A percentile compares a stretch with the other conserved stretches of the same genome.
Evolutionary conservation across 768 basidiomycete species (phyloP).

Genomic region (Russula sp.): DNA sequence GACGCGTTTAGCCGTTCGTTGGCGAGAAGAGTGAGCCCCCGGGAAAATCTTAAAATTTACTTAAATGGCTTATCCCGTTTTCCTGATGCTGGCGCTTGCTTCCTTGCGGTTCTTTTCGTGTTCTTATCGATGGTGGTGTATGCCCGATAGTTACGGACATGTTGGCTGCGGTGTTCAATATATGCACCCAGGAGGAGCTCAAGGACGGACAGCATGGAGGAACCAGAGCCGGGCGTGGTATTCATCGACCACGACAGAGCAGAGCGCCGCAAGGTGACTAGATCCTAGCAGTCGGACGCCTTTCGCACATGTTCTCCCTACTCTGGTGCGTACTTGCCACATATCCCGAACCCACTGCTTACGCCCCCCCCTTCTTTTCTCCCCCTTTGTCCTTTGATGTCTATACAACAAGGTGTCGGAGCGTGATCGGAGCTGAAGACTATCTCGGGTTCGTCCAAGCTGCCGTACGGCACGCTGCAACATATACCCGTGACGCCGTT

Average conservation of each 20-base stretch:
- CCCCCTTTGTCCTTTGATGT: no score
- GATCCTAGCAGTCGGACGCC: constrained; percentile 93
- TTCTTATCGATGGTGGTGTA: not conserved
- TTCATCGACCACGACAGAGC: constrained; percentile 39
- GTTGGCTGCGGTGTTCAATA: constrained; percentile 95
- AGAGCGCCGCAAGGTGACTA: constrained; percentile 87
- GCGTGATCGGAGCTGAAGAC: constrained; percentile 92
- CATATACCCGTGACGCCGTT: no score
- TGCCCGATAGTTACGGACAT: constrained; percentile 85
- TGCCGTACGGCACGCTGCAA: constrained; percentile 84
- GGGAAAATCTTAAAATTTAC: no score
- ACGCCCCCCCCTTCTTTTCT: not conserved
- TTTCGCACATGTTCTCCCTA: constrained; percentile 92
- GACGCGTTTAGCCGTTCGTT: constrained; percentile 96
- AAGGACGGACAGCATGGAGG: constrained; percentile 61
- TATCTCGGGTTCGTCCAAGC: constrained; percentile 65
- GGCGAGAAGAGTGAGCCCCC: constrained; percentile 83
- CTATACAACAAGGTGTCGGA: constrained; percentile 86
- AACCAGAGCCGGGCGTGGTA: not conserved
- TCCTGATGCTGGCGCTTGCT: no score
- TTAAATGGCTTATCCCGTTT: no score
- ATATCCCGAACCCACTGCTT: not conserved
- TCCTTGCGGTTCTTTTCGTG: no score
- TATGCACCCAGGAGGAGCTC: constrained; percentile 95
- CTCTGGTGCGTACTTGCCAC: constrained; percentile 57